phyloP scores from a whole-genome alignment of 805 yeast genomes.

The Huiozyma naganishii region DNA sequence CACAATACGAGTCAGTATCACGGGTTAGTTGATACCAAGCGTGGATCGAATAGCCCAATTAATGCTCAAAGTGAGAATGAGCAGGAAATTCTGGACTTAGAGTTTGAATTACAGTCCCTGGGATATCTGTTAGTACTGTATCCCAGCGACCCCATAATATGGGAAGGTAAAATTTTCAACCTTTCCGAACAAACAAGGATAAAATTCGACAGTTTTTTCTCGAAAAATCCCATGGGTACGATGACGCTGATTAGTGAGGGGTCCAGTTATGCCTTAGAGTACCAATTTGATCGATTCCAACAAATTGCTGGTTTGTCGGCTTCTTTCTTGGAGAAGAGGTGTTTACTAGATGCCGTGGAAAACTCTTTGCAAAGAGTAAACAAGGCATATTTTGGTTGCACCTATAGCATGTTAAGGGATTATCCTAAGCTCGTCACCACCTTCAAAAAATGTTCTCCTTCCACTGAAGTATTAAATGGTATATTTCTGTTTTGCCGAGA shows the following conservation, averaged over 20 bases:
- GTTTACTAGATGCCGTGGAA: slow-evolving; percentile 65
- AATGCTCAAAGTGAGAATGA: slow-evolving; percentile 23
- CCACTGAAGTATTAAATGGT: slow-evolving; percentile 68
- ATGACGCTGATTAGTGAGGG: slow-evolving; percentile 36
- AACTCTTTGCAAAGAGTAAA: slow-evolving; percentile 57
- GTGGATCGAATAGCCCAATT: neutral
- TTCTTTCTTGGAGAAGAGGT: slow-evolving; percentile 48
- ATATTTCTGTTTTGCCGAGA: slow-evolving; percentile 73
- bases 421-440: slow-evolving; percentile 40
- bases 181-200: slow-evolving; percentile 27
- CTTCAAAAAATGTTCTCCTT: slow-evolving; percentile 49
- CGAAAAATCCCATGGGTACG: slow-evolving; percentile 12
- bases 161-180: slow-evolving; percentile 75
- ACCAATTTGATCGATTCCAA: slow-evolving; percentile 45
- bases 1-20: neutral
- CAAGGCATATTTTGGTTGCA: slow-evolving; percentile 55
- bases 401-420: slow-evolving; percentile 53
- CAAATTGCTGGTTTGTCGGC: slow-evolving; percentile 47
- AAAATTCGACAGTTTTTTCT: slow-evolving; percentile 12
- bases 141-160: slow-evolving; percentile 74
- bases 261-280: slow-evolving; percentile 46
- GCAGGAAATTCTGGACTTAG: slow-evolving; percentile 18
- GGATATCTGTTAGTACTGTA: slow-evolving; percentile 66
- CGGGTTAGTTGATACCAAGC: neutral
- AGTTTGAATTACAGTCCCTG: slow-evolving; percentile 22